phyloP scores from a whole-genome alignment of 306 rosid species.

The Fragaria nilgerrensis region DNA sequence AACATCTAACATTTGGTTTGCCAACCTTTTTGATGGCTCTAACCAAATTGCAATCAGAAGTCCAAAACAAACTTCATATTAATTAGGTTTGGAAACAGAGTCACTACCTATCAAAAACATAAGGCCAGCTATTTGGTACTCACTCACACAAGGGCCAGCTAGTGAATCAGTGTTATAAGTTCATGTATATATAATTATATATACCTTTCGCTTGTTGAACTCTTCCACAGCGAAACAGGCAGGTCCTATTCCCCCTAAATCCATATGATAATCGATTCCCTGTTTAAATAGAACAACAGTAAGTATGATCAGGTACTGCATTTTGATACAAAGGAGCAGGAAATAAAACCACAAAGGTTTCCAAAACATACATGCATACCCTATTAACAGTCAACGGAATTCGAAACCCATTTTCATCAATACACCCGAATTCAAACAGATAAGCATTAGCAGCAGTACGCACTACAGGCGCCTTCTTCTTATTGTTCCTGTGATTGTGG shows the following conservation, averaged over 20 bases:
- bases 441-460: not conserved
- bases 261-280: slow-evolving; percentile 3
- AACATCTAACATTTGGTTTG: too few relatives aligned
- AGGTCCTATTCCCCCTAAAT: not conserved
- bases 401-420: not conserved
- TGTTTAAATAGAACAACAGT: not conserved
- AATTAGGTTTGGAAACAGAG: too few relatives aligned
- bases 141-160: too few relatives aligned
- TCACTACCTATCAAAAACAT: too few relatives aligned
- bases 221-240: not conserved
- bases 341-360: too few relatives aligned
- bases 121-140: too few relatives aligned
- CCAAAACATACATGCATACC: not conserved
- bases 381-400: slow-evolving; percentile 1
- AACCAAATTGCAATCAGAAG: too few relatives aligned
- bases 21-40: too few relatives aligned
- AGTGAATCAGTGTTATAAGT: too few relatives aligned
- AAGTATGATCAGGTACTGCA: not conserved
- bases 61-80: too few relatives aligned
- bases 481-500: not conserved
- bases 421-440: not conserved
- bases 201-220: slow-evolving; percentile 4
- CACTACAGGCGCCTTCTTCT: not conserved
- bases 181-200: not conserved
- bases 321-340: not conserved